Evolutionary conservation across 2,329 filamentous ascomycete genomes (phyloP), one percentile per base, ranked within the genome.

Genomic region (Hypoxylon sp.): DNA sequence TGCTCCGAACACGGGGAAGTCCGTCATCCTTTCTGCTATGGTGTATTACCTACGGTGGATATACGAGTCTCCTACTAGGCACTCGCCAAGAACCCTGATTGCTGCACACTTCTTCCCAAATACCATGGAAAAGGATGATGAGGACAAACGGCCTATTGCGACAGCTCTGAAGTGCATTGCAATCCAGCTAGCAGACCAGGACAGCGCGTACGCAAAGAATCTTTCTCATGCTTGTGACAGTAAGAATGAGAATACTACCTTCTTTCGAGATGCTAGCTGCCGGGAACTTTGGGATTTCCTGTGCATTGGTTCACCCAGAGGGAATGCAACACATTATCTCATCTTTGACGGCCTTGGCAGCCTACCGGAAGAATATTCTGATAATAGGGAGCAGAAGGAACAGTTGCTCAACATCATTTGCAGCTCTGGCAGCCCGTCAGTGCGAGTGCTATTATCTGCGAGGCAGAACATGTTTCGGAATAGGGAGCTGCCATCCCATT

Each of bases 261-360:
- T 66, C 58, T 66, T 66, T 9, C 57, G 46, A n/a, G 58, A 62
- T 9, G 63, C 63, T 10, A 57, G 41, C n/a, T 66, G 52, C 17
- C 19, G 23, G 6, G 58, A 66, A n/a, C 58, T 66, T 10, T 66
- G 63, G 63, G 43, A 62, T 11, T 46, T 53, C 11, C 58, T 66
- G 9, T 34, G 51, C 2, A 46, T 66, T 17, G 57, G 63, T 3
- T 58, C 46, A 7, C 63, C 63, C 5, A 56, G 30, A 30, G 41
- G 63, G 10, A 57, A 43, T 2, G 28, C 28, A 1, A 58, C 50
- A 43, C 58, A 61, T 9, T 66, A 62, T 17, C 45, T 66, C n/a
- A 13, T 62, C 13, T 50, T 66, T 5, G 63, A 66, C 17, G 63
- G 63, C 2, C 30, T 66, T 6, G 32, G 45, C 13, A 17, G 45